These are phyloP conservation scores for Aleurites moluccanus DNA, from an alignment of 441 rosid genomes.

Conservation along the genomic window DNA sequence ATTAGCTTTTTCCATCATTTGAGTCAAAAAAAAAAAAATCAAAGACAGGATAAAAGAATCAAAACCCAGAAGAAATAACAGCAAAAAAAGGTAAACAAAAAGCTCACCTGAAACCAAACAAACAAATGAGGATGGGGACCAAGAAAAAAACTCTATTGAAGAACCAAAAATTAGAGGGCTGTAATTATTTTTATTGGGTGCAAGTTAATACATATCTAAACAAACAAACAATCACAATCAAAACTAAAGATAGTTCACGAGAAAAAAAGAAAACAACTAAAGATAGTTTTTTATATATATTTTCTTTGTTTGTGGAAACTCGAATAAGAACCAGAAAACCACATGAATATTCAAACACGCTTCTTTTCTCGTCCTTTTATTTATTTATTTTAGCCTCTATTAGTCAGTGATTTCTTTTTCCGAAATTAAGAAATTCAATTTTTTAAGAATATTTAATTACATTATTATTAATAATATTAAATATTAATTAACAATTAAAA, in stretches of 20 bases:
- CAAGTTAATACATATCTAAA: neutral
- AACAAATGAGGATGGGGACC: neutral
- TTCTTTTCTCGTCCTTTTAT: neutral
- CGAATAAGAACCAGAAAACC: neutral
- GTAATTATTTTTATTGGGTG: neutral
- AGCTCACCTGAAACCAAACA: slow-evolving; percentile 8
- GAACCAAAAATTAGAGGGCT: neutral
- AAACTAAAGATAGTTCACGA: too few species aligned
- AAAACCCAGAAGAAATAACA: neutral
- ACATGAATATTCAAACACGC: neutral
- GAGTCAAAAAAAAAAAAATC: too few species aligned
- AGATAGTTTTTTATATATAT: too few species aligned
- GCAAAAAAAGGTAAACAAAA: neutral
- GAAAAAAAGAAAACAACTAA: too few species aligned
- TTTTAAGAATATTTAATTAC: too few species aligned
- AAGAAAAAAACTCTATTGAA: neutral
- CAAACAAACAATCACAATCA: neutral
- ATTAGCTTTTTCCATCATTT: neutral
- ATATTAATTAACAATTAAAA: too few species aligned
- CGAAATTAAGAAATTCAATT: too few species aligned
- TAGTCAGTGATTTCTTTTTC: too few species aligned
- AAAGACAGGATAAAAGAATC: neutral
- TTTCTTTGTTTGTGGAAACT: too few species aligned
- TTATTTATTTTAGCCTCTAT: neutral
- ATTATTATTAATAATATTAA: too few species aligned